These are phyloP conservation scores for Myxozyma lipomycoides DNA, from an alignment of 805 yeast species.

Conservation along the genomic window DNA sequence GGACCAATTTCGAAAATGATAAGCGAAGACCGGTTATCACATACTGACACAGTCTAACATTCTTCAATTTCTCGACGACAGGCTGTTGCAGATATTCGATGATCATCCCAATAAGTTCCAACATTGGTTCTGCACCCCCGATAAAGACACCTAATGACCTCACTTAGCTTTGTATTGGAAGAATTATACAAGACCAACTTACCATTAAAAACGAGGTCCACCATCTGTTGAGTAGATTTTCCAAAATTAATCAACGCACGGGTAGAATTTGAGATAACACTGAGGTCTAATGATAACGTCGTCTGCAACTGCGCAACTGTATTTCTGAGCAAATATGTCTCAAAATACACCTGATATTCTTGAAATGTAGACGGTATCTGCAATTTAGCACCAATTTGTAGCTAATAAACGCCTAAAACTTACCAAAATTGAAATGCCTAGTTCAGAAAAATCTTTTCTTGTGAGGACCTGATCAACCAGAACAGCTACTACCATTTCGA, in stretches of 20 bases:
- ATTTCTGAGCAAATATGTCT: slow-evolving; percentile 27
- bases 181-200: background rate
- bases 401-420: background rate
- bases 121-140: slow-evolving; percentile 28
- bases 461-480: slow-evolving; percentile 27
- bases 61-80: slow-evolving; percentile 18
- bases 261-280: slow-evolving; percentile 13
- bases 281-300: slow-evolving; percentile 19
- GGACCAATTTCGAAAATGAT: slow-evolving; percentile 20
- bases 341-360: slow-evolving; percentile 29
- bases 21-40: slow-evolving; percentile 15
- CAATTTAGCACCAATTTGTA: background rate
- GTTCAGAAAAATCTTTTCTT: slow-evolving; percentile 27
- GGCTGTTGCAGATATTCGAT: slow-evolving; percentile 27
- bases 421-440: slow-evolving; percentile 21
- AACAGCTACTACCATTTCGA: slow-evolving; percentile 29
- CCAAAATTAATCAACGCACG: slow-evolving; percentile 26
- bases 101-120: slow-evolving; percentile 28
- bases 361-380: slow-evolving; percentile 29
- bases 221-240: slow-evolving; percentile 20
- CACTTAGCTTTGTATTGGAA: background rate
- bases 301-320: slow-evolving; percentile 27
- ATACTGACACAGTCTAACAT: slow-evolving; percentile 17
- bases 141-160: slow-evolving; percentile 21
- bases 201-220: slow-evolving; percentile 25